Evolutionary conservation across 352 stramenopile genomes (phyloP).

Genomic region (Aphanomyces invadans): DNA sequence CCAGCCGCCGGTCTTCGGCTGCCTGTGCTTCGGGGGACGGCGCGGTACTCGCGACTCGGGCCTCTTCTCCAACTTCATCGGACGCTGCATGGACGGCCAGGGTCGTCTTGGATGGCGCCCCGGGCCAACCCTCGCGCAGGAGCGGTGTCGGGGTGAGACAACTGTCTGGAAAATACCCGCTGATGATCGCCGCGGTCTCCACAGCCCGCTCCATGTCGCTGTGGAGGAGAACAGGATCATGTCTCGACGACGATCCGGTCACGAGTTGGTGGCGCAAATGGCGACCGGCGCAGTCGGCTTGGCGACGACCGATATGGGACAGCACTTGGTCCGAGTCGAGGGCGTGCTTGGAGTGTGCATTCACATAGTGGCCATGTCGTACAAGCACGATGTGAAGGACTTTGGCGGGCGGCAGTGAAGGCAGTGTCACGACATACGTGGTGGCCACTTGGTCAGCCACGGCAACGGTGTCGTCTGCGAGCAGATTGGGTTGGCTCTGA

Average conservation of each 20-base stretch:
- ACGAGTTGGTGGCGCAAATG: conserved; percentile 53
- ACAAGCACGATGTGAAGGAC: conserved; percentile 70
- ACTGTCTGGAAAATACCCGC: conserved; percentile 41
- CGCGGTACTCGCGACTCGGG: conserved; percentile 22
- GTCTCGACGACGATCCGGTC: conserved; percentile 40
- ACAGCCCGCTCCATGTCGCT: conserved; percentile 71
- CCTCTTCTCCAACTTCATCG: conserved; percentile 23
- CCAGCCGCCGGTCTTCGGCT: conserved; percentile 52
- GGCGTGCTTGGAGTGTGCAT: conserved; percentile 51
- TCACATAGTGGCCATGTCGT: conserved; percentile 76
- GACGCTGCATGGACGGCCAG: background rate
- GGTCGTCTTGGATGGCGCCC: conserved; percentile 37
- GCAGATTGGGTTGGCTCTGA: no score
- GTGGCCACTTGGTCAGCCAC: no score
- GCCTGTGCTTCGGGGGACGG: conserved; percentile 23
- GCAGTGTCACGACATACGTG: conserved; percentile 3
- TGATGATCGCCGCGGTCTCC: conserved; percentile 58
- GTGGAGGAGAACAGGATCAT: conserved; percentile 53
- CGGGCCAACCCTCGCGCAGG: conserved; percentile 71
- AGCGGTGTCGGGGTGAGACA: conserved; percentile 37
- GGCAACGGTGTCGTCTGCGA: no score
- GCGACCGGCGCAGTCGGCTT: conserved; percentile 60
- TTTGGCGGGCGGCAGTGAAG: conserved; percentile 37
- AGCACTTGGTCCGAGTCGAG: conserved; percentile 63
- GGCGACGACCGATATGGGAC: conserved; percentile 66